Conservation (phyloP, 2,329 filamentous ascomycete genomes). For the Penicillium nordicum region DNA sequence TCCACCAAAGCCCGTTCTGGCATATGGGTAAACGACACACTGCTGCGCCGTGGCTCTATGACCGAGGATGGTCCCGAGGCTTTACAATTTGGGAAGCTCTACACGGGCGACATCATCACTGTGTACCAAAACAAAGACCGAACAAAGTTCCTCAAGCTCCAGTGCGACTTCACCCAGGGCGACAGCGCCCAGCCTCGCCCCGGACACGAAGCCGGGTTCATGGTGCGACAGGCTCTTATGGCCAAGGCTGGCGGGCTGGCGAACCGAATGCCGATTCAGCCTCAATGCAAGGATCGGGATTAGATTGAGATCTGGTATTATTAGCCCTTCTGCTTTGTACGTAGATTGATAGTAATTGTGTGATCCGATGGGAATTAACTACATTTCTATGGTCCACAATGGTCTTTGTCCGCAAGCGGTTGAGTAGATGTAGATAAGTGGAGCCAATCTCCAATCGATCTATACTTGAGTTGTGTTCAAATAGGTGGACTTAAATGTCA, state of each 20-base stretch:
- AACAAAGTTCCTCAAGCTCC: constrained; percentile 41
- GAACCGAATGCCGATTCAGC: constrained; percentile 26
- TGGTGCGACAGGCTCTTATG: constrained; percentile 38
- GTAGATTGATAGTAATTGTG: constrained; percentile 18
- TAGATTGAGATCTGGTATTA: constrained; percentile 2
- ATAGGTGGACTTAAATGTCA: background rate
- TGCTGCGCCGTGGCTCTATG: constrained; percentile 56
- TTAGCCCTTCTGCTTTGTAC: constrained; percentile 10
- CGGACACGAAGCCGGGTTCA: constrained; percentile 40
- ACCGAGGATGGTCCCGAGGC: constrained; percentile 52
- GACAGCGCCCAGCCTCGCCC: constrained; percentile 44
- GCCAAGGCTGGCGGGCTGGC: constrained; percentile 25
- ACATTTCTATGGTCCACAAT: background rate
- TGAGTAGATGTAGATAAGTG: background rate
- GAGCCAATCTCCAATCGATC: background rate
- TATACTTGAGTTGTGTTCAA: too few relatives aligned
- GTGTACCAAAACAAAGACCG: constrained; percentile 57
- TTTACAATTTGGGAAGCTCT: constrained; percentile 62
- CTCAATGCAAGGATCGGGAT: constrained; percentile 8
- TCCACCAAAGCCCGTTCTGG: constrained; percentile 74
- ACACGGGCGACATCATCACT: constrained; percentile 72
- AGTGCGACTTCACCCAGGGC: constrained; percentile 47
- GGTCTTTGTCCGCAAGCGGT: constrained; percentile 21
- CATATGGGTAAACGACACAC: constrained; percentile 72
- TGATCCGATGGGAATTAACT: constrained; percentile 8